Conservation (phyloP, 495 filamentous ascomycete species). For the Tuber brumale region DNA sequence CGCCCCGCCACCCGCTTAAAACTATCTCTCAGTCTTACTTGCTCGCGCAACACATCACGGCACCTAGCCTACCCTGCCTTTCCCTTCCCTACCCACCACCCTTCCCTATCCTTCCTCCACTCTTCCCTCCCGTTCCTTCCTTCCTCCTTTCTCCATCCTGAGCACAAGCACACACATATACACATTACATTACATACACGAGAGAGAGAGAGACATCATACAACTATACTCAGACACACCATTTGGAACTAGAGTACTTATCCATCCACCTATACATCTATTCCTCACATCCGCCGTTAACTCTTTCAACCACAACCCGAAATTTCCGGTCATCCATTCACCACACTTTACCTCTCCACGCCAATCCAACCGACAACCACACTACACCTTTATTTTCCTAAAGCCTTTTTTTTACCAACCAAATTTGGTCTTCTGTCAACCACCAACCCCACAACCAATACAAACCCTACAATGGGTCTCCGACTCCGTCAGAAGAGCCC, state of each 20-base stretch:
- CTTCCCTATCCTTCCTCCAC: constrained; percentile 1
- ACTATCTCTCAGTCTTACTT: constrained; percentile 31
- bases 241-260: constrained; percentile 4
- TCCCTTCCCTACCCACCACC: background rate
- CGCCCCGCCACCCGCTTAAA: constrained; percentile 40
- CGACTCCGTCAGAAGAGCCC: constrained; percentile 22
- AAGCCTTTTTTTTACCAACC: background rate
- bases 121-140: constrained; percentile 21
- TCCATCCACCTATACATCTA: constrained; percentile 3
- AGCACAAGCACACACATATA: constrained; percentile 18
- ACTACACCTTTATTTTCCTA: background rate
- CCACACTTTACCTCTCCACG: background rate
- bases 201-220: constrained; percentile 1
- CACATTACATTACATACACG: constrained; percentile 5
- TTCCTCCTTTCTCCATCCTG: constrained; percentile 20
- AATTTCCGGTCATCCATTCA: constrained; percentile 3
- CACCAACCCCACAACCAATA: background rate
- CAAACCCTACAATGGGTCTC: constrained; percentile 26
- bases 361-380: constrained; percentile 1
- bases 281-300: background rate
- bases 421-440: background rate
- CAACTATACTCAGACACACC: constrained; percentile 1
- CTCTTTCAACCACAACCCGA: background rate
- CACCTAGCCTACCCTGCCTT: background rate
- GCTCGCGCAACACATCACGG: constrained; percentile 12